Evolutionary conservation across 2,329 filamentous ascomycete species (phyloP), one percentile per base, ranked within the genome.

Genomic region (Trichoderma semiorbis): DNA sequence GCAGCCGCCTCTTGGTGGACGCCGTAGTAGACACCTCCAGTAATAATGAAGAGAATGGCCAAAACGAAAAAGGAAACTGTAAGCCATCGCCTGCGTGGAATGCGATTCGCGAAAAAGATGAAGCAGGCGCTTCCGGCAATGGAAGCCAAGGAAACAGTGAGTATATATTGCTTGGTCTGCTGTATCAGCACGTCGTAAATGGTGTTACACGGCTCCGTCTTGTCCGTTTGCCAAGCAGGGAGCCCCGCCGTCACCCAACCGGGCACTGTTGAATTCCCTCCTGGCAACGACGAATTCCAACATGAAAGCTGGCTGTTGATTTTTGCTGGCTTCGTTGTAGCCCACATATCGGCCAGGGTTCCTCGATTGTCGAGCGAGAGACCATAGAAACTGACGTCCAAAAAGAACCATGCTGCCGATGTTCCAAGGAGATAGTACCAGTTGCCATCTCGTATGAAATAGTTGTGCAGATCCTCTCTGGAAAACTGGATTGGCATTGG

Each of bases 361-460:
- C 77, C 78, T 30, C 80, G 78, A 61, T 82, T 83, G 72, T 84
- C 85, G 18, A 88, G 79, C 2, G 84, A 84, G 69, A 87, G 83
- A 8, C 86, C 86, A 73, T 88, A 88, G 71, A 87, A 88, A 1
- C 84, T 85, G 69, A 88, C 81, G 63, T 88, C 86, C n/a, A 88
- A 79, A 1, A 88, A 80, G 18, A 87, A 81, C 86, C 87, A 88
- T 60, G 83, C 81, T 39, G 84, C 76, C 0, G 84, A 83, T 3
- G 86, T 86, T 34, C 79, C 80, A 12, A 81, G 72, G 10, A 84
- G 75, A 68, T 82, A 81, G 34, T 76, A 74, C 81, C 78, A 79
- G 76, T 80, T 79, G 24, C 79, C 75, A 72, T 81, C 80, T 34
- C 77, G 77, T 80, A 88, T 82, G 69, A 88, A 86, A 77, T 85